Conservation (phyloP, 202 grass and related monocot genomes). For the Digitaria exilis region DNA sequence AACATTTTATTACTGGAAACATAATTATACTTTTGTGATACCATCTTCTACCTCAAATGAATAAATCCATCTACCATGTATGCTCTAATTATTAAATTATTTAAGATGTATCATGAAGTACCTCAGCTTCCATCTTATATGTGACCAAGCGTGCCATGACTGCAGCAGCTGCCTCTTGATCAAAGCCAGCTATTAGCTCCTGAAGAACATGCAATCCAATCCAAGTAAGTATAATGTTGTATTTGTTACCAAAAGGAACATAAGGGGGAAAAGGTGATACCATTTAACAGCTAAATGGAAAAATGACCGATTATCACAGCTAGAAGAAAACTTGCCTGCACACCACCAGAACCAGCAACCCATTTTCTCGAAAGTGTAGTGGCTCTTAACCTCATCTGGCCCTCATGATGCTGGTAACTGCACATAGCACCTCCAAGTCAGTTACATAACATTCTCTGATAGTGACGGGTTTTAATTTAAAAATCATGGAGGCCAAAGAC, state of each 20-base stretch:
- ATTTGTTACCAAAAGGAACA: conserved; percentile 1
- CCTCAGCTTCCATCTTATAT: conserved; percentile 94
- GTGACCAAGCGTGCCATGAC: conserved; percentile 83
- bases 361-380: conserved; percentile 92
- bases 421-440: conserved; percentile 39
- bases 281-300: background rate
- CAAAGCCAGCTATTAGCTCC: conserved; percentile 86
- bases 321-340: conserved; percentile 59
- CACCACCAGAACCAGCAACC: conserved; percentile 63
- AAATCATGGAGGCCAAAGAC: background rate
- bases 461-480: background rate
- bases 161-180: conserved; percentile 91
- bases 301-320: conserved; percentile 8
- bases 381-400: conserved; percentile 83
- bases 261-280: conserved; percentile 2
- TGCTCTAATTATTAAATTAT: background rate
- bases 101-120: conserved; percentile 20
- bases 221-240: conserved; percentile 9
- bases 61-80: background rate
- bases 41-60: background rate
- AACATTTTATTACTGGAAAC: conserved; percentile 20
- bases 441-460: conserved; percentile 24
- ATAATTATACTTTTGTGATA: background rate
- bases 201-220: conserved; percentile 35
- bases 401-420: conserved; percentile 94